Base-by-base conservation (phyloP, 345 rosid genomes). In the Linum tenue region DNA sequence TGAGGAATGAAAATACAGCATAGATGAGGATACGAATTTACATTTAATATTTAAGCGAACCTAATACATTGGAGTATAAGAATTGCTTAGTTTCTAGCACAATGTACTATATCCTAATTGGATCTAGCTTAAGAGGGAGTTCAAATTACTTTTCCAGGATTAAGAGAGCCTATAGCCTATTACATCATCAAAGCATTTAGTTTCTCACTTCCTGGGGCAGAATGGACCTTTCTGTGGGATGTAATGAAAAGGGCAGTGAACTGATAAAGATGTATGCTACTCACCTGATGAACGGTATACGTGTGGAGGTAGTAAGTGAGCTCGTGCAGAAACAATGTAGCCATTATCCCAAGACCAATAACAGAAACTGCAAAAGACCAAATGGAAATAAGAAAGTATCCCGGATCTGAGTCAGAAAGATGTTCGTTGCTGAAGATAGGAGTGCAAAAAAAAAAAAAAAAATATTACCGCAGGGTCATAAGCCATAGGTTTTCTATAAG, bases 261-360 rank as follows among this genome's bases (percentile, higher is more conserved):
- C 4, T 44, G 5, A 8, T 1, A 39, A 43, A 40, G 17, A 35
- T 42, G 31, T 22, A 53, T 11, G 35, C 41, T 43, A 62, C 67
- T 31, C 1, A 95, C 98, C 99, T 95, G 90, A 75, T 95, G 96
- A 55, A 95, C 90, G 0, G 94, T 87, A 66, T 85, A 86, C 0
- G 89, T 86, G 50, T 84, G 73, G 37, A 95, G 80, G 81, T 87
- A 95, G 78, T 89, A 95, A 55, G 81, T 72, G 58, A 91, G 88
- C 86, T 95, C 99, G 56, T 89, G 97, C 78, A 85, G 62, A 83
- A 95, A 95, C 79, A 95, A 77, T 11, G 87, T 74, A 39, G 82
- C 98, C 97, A 95, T 91, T 69, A 91, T 81, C 65, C 80, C 48
- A 10, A 95, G 81, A 63, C 98, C 99, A 68, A 89, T 73, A 60